A percentile compares a stretch with the other conserved stretches of the same genome.
Evolutionary conservation across 164 flowering plant species (phyloP).

Genomic region (Nelumbo lutea): DNA sequence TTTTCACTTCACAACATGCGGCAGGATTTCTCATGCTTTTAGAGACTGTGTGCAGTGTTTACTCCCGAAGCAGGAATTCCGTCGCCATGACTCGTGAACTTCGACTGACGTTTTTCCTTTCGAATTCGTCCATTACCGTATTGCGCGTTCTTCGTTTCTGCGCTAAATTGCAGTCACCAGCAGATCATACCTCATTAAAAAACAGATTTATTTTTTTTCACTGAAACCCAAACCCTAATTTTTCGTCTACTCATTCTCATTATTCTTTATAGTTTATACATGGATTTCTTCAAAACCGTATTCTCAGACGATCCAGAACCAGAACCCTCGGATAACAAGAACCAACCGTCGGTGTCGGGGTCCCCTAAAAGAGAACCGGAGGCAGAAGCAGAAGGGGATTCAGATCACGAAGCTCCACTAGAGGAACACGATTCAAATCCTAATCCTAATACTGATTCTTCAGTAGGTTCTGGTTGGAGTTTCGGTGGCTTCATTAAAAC

Average conservation of each 20-base stretch:
- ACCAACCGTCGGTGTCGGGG: not conserved
- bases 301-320: constrained; percentile 49
- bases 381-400: not conserved
- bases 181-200: no score
- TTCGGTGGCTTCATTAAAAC: constrained; percentile 63
- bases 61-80: no score
- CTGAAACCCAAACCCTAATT: constrained; percentile 3
- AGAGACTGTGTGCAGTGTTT: no score
- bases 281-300: constrained; percentile 83
- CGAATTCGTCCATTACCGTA: no score
- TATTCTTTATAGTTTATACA: constrained; percentile 4
- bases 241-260: not conserved
- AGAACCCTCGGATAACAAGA: constrained; percentile 12
- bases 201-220: not conserved
- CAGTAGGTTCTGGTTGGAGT: constrained; percentile 30
- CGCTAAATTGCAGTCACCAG: no score
- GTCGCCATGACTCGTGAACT: no score
- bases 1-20: no score
- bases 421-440: not conserved
- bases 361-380: not conserved
- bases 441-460: constrained; percentile 16
- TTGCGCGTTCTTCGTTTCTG: no score
- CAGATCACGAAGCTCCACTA: not conserved
- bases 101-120: no score
- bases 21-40: no score